These are phyloP conservation scores for Vitis hybrid DNA, from an alignment of 177 flowering plant genomes.

Conservation along the genomic window DNA sequence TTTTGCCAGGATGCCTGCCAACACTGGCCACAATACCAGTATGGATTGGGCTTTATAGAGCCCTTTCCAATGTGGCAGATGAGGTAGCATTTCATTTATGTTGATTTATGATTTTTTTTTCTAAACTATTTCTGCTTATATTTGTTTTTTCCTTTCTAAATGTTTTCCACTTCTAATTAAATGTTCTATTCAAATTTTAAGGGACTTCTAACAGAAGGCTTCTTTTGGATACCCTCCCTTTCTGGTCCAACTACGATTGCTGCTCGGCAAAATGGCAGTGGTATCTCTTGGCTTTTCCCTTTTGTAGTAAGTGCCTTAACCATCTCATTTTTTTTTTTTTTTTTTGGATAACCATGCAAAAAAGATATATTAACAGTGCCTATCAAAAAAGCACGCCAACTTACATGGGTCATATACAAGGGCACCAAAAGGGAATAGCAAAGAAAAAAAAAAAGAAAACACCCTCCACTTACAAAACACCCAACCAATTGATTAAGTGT, in stretches of 20 bases:
- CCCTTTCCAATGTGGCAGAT: conserved; percentile 96
- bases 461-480: too few relatives aligned
- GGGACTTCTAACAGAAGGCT: conserved; percentile 98
- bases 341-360: not conserved
- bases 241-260: conserved; percentile 97
- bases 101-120: not conserved
- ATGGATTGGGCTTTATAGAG: conserved; percentile 98
- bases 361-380: too few relatives aligned
- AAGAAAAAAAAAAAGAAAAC: too few relatives aligned
- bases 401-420: too few relatives aligned
- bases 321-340: too few relatives aligned
- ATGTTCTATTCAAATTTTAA: conserved; percentile 26
- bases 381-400: too few relatives aligned
- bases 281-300: conserved; percentile 96
- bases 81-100: conserved; percentile 55
- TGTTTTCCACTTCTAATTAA: conserved; percentile 6
- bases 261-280: conserved; percentile 82
- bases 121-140: not conserved
- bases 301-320: conserved; percentile 60
- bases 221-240: conserved; percentile 99
- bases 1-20: conserved; percentile 80
- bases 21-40: conserved; percentile 97
- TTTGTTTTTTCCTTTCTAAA: not conserved
- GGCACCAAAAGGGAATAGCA: too few relatives aligned
- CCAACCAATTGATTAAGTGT: too few relatives aligned